Percentiles rank a stretch among this genome's conserved stretches.
Evolutionary conservation across 495 filamentous ascomycete genomes (phyloP).

Genomic region (Parathielavia hyrcaniae): DNA sequence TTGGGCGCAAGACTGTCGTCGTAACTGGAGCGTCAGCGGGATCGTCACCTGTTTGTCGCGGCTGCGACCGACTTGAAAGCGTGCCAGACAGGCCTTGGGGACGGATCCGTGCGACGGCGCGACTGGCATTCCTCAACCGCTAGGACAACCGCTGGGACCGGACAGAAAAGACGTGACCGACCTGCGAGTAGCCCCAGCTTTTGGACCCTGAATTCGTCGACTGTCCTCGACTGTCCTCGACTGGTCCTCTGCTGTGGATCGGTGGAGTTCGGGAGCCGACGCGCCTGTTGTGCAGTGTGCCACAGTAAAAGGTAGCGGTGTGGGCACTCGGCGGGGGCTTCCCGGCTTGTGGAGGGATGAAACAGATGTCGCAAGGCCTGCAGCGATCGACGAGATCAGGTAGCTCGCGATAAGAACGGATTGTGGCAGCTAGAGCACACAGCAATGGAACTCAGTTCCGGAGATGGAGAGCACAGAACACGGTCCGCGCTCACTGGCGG

Average conservation of each 20-base stretch:
- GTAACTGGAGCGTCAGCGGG: not conserved
- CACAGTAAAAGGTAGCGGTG: slow-evolving; percentile 16
- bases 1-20: not conserved
- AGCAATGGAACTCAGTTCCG: too few species aligned
- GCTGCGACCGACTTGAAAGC: not conserved
- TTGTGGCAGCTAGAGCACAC: too few species aligned
- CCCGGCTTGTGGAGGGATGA: slow-evolving; percentile 1
- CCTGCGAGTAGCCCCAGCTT: not conserved
- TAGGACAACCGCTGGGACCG: too few species aligned
- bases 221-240: too few species aligned
- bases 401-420: too few species aligned
- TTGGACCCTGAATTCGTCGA: slow-evolving; percentile 5
- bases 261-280: slow-evolving; percentile 8
- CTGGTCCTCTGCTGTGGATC: slow-evolving; percentile 8
- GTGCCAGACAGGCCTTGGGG: not conserved
- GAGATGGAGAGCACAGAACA: too few species aligned
- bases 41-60: slow-evolving; percentile 6
- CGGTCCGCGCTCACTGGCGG: too few species aligned
- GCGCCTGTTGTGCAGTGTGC: too few species aligned
- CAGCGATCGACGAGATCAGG: not conserved
- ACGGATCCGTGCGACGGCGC: slow-evolving; percentile 1
- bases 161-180: not conserved
- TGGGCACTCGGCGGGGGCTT: not conserved
- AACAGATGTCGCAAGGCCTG: not conserved
- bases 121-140: slow-evolving; percentile 5